Base-by-base conservation (phyloP, 345 rosid genomes). In the Lenwebbia sp. region DNA sequence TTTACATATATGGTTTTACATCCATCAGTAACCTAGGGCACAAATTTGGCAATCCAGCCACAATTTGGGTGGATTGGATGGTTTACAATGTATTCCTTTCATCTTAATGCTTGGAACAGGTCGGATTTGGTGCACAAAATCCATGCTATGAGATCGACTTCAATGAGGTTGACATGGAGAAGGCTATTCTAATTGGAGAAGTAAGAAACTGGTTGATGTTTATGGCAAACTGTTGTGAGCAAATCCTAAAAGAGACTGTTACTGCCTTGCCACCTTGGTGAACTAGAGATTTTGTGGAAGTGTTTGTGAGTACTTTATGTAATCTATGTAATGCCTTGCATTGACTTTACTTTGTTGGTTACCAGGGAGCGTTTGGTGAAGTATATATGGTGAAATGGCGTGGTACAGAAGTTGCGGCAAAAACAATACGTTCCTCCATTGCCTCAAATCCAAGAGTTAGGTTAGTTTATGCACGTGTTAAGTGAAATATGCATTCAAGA, bases 401-500 rank as follows among this genome's bases (percentile, higher is more conserved):
- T 26, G 96, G 94, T 84, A 94, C 95, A 70, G 93, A 91, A 86
- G 89, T 94, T 82, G 95, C 95, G 10, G 95, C 95, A 85, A 94
- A 94, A 88, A 92, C 94, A n/a, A 94, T 92, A 30, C 92, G 92
- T 49, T 93, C 94, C 51, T 91, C 94, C 87, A 92, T 94, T 82
- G 94, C 96, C 56, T 91, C 95, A 88, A 92, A 91, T 89, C 91
- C 91, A 25, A 91, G 86, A 82, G 96, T 93, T 89, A 94, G 86
- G 96, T 94, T 88, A 89, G 92, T 90, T 83, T 82, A 65, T 4
- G 40, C 41, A 65, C 3, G 2, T 65, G 41, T 50, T 62, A 56
- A 21, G 85, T 54, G 56, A 70, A 21, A 58, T 62, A 7, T 62
- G 33, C 22, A 65, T 65, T 30, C 76, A 65, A 62, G 40, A 62